A percentile compares a stretch with the other conserved stretches of the same genome.
Conservation (phyloP, 345 rosid species). For the Acer yangbiense region DNA sequence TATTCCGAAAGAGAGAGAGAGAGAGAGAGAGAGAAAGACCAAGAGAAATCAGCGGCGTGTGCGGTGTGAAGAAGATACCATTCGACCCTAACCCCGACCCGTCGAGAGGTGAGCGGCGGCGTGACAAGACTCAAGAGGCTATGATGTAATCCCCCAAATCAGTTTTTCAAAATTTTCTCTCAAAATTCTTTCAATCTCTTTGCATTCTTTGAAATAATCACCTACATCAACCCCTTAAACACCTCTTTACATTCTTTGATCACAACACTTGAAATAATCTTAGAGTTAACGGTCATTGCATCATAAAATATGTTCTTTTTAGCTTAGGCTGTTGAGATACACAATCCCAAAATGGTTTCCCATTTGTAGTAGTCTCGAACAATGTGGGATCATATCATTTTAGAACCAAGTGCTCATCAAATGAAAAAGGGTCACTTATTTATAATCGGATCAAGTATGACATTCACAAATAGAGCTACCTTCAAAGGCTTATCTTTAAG, state of each 20-base stretch:
- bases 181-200: too few species aligned
- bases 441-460: background rate
- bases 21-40: too few species aligned
- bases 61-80: too few species aligned
- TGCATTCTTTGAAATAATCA: too few species aligned
- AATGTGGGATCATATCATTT: background rate
- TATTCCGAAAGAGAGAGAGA: too few species aligned
- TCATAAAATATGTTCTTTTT: background rate
- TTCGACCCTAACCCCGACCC: too few species aligned
- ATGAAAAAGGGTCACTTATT: conserved; percentile 1
- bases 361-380: background rate
- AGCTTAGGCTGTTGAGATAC: background rate
- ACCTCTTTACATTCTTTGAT: background rate
- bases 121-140: too few species aligned
- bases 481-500: background rate
- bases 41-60: too few species aligned
- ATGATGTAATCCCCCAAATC: too few species aligned
- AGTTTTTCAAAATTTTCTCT: too few species aligned
- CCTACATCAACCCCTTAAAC: background rate
- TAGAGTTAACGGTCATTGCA: background rate
- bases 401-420: conserved; percentile 8
- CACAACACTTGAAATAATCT: conserved; percentile 3
- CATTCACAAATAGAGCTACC: background rate
- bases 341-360: conserved; percentile 4
- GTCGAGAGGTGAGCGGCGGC: too few species aligned